Conservation (phyloP, 164 flowering plant genomes). For the Vitis amurensis region DNA sequence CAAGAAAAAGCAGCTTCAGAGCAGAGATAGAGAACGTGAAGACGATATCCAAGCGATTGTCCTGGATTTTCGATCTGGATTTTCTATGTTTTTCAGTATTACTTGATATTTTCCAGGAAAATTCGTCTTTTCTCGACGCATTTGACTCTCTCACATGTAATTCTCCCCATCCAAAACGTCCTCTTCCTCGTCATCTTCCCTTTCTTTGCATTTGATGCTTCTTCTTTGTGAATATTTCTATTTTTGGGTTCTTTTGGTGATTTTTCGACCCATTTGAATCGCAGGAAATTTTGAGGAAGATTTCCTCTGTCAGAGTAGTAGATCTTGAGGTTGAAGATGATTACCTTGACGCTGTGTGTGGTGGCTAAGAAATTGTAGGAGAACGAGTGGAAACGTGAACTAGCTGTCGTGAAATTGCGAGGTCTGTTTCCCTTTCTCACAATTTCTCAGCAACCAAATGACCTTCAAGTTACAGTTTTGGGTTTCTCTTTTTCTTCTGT, state of each 20-base stretch:
- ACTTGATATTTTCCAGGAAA: not conserved
- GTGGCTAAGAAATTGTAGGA: not conserved
- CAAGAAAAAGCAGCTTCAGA: not conserved
- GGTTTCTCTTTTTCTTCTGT: not conserved
- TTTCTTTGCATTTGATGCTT: not conserved
- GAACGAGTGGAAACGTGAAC: not conserved
- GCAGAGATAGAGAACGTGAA: not conserved
- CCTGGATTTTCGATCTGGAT: not conserved
- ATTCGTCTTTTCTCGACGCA: not conserved
- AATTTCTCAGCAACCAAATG: not conserved
- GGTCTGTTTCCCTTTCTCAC: not conserved
- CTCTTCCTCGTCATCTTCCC: not conserved
- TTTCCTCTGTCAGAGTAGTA: not conserved
- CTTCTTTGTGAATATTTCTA: not conserved
- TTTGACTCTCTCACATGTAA: not conserved
- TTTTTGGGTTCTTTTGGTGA: not conserved
- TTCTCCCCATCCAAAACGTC: constrained; percentile 6
- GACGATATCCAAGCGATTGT: not conserved
- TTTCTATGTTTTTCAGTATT: not conserved
- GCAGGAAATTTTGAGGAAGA: not conserved
- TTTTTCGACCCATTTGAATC: not conserved
- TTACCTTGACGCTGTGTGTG: not conserved
- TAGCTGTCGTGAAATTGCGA: not conserved
- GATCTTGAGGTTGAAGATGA: constrained; percentile 17
- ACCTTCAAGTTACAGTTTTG: constrained; percentile 1